Base-by-base conservation (phyloP, 2,329 filamentous ascomycete species). In the Cladosporium halotolerans region DNA sequence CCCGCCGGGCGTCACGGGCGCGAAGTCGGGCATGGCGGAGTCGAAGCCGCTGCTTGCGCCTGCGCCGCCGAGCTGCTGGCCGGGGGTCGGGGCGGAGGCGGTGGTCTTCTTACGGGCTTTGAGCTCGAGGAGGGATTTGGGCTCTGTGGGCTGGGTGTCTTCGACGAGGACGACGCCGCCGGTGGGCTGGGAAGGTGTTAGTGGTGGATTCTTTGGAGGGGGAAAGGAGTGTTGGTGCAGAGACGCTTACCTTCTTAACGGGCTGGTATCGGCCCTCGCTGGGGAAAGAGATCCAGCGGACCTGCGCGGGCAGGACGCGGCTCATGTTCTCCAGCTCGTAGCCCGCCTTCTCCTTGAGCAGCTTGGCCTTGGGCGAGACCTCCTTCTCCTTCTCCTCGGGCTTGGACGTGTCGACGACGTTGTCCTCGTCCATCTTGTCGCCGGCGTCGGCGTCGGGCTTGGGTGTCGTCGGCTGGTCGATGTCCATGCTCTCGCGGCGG, bases 321-420 rank as follows among this genome's bases (percentile, higher is more conserved):
- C 88, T 95, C 89, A 99, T 95, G 77, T 99, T 99, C 68, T 93
- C 88, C 57, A 99, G 81, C 59, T 96, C 90, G 69, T 93, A 96
- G 62, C 93, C 93, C 55, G 95, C 81, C 81, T 96, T 97, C 76
- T 99, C 93, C 80, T 95, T 96, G 13, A 34, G 39, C 34, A 49
- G 45, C 34, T 44, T 50, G 6, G 39, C 52, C 81, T 92, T 96
- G 36, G 78, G 74, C 11, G 85, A 81, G 38, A 76, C 72, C 1
- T 79, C 74, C 48, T 84, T 85, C 42, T 85, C 77, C 62, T 75
- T 74, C 18, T 61, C 63, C 10, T 68, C 67, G 3, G 60, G 36
- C 62, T 74, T 73, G 38, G 58, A 55, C 18, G 68, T 68, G 13
- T 76, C 74, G 38, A 68, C 58, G 46, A 65, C 64, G 41, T 61